phyloP scores from a whole-genome alignment of 805 yeast genomes.

The Candida sanyiensis region DNA sequence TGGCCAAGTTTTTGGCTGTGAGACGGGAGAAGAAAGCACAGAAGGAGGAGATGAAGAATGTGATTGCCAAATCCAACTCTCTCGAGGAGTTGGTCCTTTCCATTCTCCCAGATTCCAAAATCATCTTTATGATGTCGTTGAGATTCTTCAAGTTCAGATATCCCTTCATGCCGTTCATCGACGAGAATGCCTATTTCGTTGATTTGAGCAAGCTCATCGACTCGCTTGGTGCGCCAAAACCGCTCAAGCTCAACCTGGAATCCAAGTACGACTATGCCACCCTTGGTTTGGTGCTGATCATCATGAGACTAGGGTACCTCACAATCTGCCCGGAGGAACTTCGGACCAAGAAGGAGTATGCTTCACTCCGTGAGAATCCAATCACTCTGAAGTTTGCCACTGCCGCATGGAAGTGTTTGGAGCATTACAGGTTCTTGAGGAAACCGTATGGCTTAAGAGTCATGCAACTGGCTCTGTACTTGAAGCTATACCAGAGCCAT shows the following conservation, averaged over 20 bases:
- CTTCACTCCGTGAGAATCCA: constrained; percentile 6
- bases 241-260: constrained; percentile 9
- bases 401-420: constrained; percentile 35
- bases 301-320: constrained; percentile 20
- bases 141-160: constrained; percentile 24
- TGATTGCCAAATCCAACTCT: background rate
- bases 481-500: constrained; percentile 42
- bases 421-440: constrained; percentile 43
- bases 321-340: constrained; percentile 17
- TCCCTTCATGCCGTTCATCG: constrained; percentile 24
- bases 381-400: constrained; percentile 11
- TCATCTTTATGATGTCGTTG: constrained; percentile 14
- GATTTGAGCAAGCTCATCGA: constrained; percentile 18
- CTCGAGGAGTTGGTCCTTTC: constrained; percentile 14
- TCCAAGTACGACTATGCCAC: constrained; percentile 22
- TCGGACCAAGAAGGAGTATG: constrained; percentile 4
- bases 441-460: constrained; percentile 40
- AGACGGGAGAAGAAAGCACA: constrained; percentile 13
- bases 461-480: constrained; percentile 46
- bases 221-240: background rate
- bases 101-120: constrained; percentile 16
- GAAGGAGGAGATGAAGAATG: constrained; percentile 6
- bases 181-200: constrained; percentile 18
- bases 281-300: constrained; percentile 18
- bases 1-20: constrained; percentile 7